Percentiles rank a stretch among this genome's conserved stretches.
Conservation (phyloP, 192 early-diverging fungal genomes). For the Linnemannia schmuckeri region DNA sequence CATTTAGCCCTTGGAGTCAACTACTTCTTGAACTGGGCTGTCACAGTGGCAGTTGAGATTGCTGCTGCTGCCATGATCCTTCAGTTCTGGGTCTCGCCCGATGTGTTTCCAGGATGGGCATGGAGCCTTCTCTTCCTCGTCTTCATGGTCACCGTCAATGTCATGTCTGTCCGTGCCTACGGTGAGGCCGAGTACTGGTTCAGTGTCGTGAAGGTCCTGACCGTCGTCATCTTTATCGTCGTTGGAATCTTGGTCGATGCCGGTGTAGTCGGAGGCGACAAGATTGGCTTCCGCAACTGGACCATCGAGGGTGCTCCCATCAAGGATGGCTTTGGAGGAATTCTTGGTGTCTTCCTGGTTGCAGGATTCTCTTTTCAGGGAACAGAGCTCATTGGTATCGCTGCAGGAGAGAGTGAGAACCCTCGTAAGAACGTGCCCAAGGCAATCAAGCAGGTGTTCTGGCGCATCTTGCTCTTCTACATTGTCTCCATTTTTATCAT, state of each 20-base stretch:
- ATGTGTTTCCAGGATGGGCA: conserved; percentile 43
- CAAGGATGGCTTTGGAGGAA: conserved; percentile 70
- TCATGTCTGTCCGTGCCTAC: conserved; percentile 81
- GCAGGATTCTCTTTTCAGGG: conserved; percentile 93
- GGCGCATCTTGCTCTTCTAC: conserved; percentile 82
- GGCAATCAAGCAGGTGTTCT: conserved; percentile 80
- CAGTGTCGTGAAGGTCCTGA: conserved; percentile 85
- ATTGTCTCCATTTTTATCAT: conserved; percentile 75
- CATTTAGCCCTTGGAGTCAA: conserved; percentile 47
- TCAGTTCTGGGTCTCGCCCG: conserved; percentile 68
- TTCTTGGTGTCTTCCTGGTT: conserved; percentile 76
- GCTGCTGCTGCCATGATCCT: conserved; percentile 86
- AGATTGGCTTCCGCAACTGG: conserved; percentile 76
- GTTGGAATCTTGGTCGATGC: conserved; percentile 82
- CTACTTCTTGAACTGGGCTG: conserved; percentile 81
- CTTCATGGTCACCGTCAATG: conserved; percentile 79
- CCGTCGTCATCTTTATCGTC: conserved; percentile 86
- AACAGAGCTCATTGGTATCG: conserved; percentile 92
- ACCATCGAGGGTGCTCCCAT: conserved; percentile 70
- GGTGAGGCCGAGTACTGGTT: conserved; percentile 95
- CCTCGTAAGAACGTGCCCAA: conserved; percentile 75
- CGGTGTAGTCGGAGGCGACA: conserved; percentile 72
- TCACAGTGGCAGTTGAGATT: conserved; percentile 83
- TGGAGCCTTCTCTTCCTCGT: conserved; percentile 69
- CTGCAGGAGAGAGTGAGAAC: conserved; percentile 90